phyloP scores from a whole-genome alignment of 371 early-diverging fungal genomes.

The Mortierella polycephala region DNA sequence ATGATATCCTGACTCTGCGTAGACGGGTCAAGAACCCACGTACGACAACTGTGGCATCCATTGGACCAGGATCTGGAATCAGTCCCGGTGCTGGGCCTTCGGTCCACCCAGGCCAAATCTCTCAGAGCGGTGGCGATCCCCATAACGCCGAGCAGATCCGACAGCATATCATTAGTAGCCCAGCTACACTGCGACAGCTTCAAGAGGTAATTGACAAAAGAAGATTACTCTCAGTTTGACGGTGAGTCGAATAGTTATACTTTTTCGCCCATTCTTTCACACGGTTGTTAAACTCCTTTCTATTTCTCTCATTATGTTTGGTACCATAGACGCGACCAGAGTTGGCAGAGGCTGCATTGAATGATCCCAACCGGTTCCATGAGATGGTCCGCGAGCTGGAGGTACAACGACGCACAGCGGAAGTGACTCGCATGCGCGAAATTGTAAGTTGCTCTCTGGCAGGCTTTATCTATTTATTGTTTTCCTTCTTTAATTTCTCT shows the following conservation, averaged over 20 bases:
- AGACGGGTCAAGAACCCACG: conserved; percentile 43
- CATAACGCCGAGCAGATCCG: conserved; percentile 78
- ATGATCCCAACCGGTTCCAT: conserved; percentile 73
- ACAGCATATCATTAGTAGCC: conserved; percentile 78
- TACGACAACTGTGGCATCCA: conserved; percentile 18
- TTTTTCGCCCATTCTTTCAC: not conserved
- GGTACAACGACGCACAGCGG: conserved; percentile 66
- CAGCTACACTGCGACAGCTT: conserved; percentile 71
- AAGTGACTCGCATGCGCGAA: conserved; percentile 62
- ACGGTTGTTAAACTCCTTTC: not conserved
- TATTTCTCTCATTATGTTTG: not conserved
- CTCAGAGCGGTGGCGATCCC: conserved; percentile 39
- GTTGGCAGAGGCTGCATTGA: conserved; percentile 73
- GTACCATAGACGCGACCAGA: conserved; percentile 72
- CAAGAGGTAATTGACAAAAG: conserved; percentile 57
- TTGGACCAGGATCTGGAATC: conserved; percentile 12
- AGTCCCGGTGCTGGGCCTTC: conserved; percentile 7
- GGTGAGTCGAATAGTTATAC: no score
- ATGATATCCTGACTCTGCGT: conserved; percentile 79
- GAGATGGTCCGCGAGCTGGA: conserved; percentile 75
- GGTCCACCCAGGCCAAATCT: conserved; percentile 27
- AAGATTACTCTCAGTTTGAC: not conserved
- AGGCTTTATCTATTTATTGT: not conserved
- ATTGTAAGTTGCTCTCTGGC: conserved; percentile 52
- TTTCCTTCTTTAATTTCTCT: not conserved